phyloP scores from a whole-genome alignment of 2,329 filamentous ascomycete species.

The Hypoxylon sp. region DNA sequence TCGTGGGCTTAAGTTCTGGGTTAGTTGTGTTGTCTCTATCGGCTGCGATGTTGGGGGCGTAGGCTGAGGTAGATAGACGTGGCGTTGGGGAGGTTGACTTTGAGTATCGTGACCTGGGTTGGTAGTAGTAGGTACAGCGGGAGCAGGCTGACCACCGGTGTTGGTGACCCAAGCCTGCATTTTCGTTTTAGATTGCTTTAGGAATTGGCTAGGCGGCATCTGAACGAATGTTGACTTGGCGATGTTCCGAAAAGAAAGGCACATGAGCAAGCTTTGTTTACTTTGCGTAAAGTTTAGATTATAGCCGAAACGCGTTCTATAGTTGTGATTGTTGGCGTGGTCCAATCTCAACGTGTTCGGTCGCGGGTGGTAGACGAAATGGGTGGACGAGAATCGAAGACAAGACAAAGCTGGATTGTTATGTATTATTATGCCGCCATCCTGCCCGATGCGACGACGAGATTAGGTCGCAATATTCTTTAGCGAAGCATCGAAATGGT shows the following conservation, averaged over 20 bases:
- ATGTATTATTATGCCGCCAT: conserved; percentile 44
- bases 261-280: conserved; percentile 35
- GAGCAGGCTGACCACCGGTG: conserved; percentile 40
- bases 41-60: conserved; percentile 33
- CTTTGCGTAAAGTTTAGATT: conserved; percentile 27
- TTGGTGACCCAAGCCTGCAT: conserved; percentile 49
- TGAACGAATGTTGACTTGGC: conserved; percentile 32
- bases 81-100: conserved; percentile 38
- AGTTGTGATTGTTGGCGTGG: conserved; percentile 23
- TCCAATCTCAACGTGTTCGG: conserved; percentile 39
- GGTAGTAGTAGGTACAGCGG: conserved; percentile 34
- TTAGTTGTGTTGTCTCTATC: conserved; percentile 14
- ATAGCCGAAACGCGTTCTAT: conserved; percentile 30
- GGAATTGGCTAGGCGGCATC: conserved; percentile 46
- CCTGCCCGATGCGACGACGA: conserved; percentile 43
- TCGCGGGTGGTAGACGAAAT: conserved; percentile 33
- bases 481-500: conserved; percentile 23
- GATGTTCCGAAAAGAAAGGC: conserved; percentile 28
- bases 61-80: conserved; percentile 35
- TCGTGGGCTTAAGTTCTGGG: conserved; percentile 39
- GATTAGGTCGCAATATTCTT: conserved; percentile 44
- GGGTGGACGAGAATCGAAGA: conserved; percentile 38
- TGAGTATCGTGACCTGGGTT: conserved; percentile 33
- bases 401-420: conserved; percentile 39
- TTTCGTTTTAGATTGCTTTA: conserved; percentile 46